Conservation (phyloP, 108 stramenopile species). For the Poteriospumella lacustris region DNA sequence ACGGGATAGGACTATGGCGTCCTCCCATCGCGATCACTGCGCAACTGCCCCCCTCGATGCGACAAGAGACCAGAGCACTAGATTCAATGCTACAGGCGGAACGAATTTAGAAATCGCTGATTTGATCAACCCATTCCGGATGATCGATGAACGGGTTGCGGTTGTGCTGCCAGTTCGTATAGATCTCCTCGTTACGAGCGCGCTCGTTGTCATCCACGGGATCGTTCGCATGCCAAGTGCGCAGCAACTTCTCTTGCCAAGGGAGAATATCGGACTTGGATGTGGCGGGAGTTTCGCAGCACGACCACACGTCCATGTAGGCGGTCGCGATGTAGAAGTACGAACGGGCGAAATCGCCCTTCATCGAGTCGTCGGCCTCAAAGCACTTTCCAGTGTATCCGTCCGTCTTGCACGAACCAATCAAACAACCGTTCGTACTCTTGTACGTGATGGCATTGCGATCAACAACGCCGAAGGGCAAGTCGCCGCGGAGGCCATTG, state of each 20-base stretch:
- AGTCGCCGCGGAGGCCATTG: conserved; percentile 60
- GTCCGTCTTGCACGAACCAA: conserved; percentile 51
- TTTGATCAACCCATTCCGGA: conserved; percentile 54
- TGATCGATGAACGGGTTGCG: conserved; percentile 73
- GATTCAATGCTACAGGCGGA: too few species aligned
- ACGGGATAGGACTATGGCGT: too few species aligned
- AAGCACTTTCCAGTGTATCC: conserved; percentile 45
- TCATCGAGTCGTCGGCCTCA: conserved; percentile 26
- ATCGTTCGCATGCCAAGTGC: conserved; percentile 64
- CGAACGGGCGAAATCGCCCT: conserved; percentile 71
- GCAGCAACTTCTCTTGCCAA: conserved; percentile 54
- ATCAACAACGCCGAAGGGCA: conserved; percentile 45
- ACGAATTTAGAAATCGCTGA: conserved; percentile 26
- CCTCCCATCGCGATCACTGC: too few species aligned
- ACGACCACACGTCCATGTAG: conserved; percentile 47
- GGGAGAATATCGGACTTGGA: conserved; percentile 38
- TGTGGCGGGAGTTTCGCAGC: conserved; percentile 37
- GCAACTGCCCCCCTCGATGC: too few species aligned
- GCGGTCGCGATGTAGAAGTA: conserved; percentile 69
- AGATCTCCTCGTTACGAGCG: conserved; percentile 60
- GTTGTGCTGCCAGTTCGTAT: conserved; percentile 66
- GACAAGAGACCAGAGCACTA: too few species aligned
- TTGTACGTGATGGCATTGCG: conserved; percentile 34
- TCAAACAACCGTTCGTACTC: conserved; percentile 30
- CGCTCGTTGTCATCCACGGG: conserved; percentile 57